Evolutionary conservation across 176 grass and related monocot species (phyloP), one percentile per base, ranked within the genome.

Genomic region (Raddia distichophylla): DNA sequence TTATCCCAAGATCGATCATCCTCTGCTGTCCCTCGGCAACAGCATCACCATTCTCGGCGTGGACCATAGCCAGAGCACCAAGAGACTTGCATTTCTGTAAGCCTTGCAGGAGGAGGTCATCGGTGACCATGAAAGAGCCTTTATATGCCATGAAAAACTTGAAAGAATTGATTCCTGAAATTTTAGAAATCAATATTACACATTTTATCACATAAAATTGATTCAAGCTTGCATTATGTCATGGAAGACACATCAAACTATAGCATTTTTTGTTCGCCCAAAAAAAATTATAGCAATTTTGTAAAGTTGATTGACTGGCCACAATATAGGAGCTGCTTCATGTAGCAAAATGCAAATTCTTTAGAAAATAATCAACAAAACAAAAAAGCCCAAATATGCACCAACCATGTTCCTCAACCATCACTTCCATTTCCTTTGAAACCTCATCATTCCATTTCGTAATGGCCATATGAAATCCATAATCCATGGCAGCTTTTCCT

Each of bases 91-190:
- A 98, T 69, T 95, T 98, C 16, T 89, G 65, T 58, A 98, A 80
- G 62, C 92, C 96, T 93, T 98, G 88, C 10, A 98, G 79, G 58
- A 98, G 88, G 55, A 93, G 90, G 66, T 98, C 96, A 88, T 98
- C 96, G 0, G 80, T 93, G 60, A 98, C 84, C 96, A 95, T 98
- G 19, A 98, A 79, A 3, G 96, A 87, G 46, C 96, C 96, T 83
- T 98, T 98, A 63, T 98, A 98, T 86, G 96, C 92, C 96, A 98
- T 98, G 85, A 98, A 98, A 69, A 98, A 98, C 84, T 98, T 98
- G 90, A 98, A 98, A 83, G 96, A 98, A 77, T 98, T 98, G 86
- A 98, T 98, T 11, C 95, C 95, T 98, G 86, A 44, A 82, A 77
- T 69, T 51, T 83, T 61, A 37, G 34, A 42, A 71, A 77, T 71